phyloP scores from a whole-genome alignment of 345 rosid species.

The Toxicodendron radicans region DNA sequence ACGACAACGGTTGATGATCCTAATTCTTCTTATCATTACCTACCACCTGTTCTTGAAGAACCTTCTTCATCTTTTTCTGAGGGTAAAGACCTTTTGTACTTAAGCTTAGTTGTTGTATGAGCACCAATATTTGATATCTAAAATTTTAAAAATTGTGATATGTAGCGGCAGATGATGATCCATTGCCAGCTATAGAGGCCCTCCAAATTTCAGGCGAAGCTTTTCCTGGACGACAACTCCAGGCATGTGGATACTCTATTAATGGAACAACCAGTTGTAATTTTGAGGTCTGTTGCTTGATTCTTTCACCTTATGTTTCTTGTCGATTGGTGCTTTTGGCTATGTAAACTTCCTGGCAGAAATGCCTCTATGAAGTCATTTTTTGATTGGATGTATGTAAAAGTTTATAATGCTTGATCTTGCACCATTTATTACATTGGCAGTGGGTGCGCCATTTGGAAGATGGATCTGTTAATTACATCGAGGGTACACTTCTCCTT shows the following conservation, averaged over 20 bases:
- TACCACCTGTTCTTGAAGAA: slow-evolving; percentile 88
- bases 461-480: slow-evolving; percentile 93
- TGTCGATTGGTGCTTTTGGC: slow-evolving; percentile 7
- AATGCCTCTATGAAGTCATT: slow-evolving; percentile 10
- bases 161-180: slow-evolving; percentile 90
- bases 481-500: slow-evolving; percentile 62
- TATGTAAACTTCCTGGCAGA: slow-evolving; percentile 7
- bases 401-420: slow-evolving; percentile 5
- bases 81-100: slow-evolving; percentile 42
- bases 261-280: slow-evolving; percentile 99
- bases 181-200: slow-evolving; percentile 77
- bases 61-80: slow-evolving; percentile 91
- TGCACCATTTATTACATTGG: slow-evolving; percentile 26
- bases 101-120: slow-evolving; percentile 10
- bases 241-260: slow-evolving; percentile 85
- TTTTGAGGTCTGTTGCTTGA: slow-evolving; percentile 70
- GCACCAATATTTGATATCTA: slow-evolving; percentile 17
- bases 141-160: slow-evolving; percentile 25
- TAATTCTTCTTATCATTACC: slow-evolving; percentile 57
- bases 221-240: slow-evolving; percentile 91
- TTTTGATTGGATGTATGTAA: slow-evolving; percentile 8
- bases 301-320: slow-evolving; percentile 6
- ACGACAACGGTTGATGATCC: slow-evolving; percentile 52
- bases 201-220: slow-evolving; percentile 95
- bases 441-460: slow-evolving; percentile 99